Conservation (phyloP, 1,284 basidiomycete genomes). For the Leccinum fuscescens region DNA sequence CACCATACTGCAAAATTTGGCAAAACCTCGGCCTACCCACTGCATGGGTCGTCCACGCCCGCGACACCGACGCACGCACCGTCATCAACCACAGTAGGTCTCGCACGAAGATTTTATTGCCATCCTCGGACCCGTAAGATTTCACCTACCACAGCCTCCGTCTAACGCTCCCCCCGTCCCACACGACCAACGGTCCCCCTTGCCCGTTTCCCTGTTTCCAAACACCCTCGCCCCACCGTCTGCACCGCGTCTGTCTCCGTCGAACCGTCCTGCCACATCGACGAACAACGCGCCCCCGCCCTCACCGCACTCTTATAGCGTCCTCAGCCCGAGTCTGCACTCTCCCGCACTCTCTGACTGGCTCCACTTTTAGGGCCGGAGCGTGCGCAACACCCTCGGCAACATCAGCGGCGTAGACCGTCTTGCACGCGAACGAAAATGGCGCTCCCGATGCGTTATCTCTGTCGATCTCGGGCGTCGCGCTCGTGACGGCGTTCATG, state of each 20-base stretch:
- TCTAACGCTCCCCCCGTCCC: constrained; percentile 19
- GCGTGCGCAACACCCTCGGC: constrained; percentile 68
- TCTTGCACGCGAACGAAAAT: constrained; percentile 73
- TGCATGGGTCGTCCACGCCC: constrained; percentile 77
- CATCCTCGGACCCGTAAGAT: constrained; percentile 65
- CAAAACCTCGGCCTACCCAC: constrained; percentile 67
- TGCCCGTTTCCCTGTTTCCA: constrained; percentile 39
- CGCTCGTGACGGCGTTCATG: constrained; percentile 74
- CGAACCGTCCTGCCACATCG: constrained; percentile 26
- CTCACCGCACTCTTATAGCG: constrained; percentile 8
- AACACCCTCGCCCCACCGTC: constrained; percentile 34
- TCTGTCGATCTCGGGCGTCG: constrained; percentile 72
- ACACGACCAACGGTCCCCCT: constrained; percentile 31
- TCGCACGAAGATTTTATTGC: constrained; percentile 81
- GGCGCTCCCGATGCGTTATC: constrained; percentile 76
- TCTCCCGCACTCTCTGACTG: constrained; percentile 78
- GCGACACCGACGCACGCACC: constrained; percentile 63
- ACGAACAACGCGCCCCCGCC: not conserved
- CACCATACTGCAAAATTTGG: constrained; percentile 72
- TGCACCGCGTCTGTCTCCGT: constrained; percentile 28
- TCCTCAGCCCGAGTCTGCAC: constrained; percentile 42
- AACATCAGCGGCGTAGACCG: constrained; percentile 77
- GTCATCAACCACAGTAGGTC: constrained; percentile 82
- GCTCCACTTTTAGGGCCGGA: constrained; percentile 78
- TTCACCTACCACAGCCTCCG: constrained; percentile 16